Base-by-base conservation (phyloP, 306 rosid genomes). In the Rosa multiflora region DNA sequence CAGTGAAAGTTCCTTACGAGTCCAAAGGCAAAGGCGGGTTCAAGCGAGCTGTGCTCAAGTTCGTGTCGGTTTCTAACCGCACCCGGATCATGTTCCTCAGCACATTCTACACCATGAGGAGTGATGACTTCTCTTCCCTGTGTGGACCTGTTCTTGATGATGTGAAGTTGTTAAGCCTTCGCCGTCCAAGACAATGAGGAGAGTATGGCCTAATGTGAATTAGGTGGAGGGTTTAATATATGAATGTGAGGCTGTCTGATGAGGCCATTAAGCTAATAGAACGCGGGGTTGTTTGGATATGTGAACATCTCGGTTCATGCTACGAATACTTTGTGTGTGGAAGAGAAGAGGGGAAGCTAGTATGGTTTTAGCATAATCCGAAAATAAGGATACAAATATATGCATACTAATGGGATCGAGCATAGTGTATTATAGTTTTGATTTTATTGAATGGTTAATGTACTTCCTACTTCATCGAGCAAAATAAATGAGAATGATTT, bases 61-160 rank as follows among this genome's bases (percentile, higher is more conserved):
- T 95, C 68, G 85, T 82, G 35, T 97, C 99, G n/a, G 83, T 13
- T 53, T n/a, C 81, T 2, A 7, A 83, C 0, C 85, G 97, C 48
- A 93, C 96, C 15, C 76, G 98, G 0, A 4, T 95, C 14, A 89
- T 89, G 97, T 95, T 95, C 85, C 83, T 95, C 0, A 92, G 97
- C 85, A 95, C 98, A 0, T 95, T 82, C 79, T 95, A 95, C 88
- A 83, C 89, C 21, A 95, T 90, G 98, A 83, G 99, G 82, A 95
- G 94, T 72, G 98, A 95, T 48, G 99, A 95, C 80, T 87, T 87
- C 55, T 95, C 99, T 72, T 95, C 99, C 1, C 87, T 95, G 3
- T 95, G 99, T 77, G 99, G 99, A 4, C 99, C 99, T 37, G 99
- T 95, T 13, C 81, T 95, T 74, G 99, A 95, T 75, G 94, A 95